Evolutionary conservation across 2,329 filamentous ascomycete genomes (phyloP), one percentile per base, ranked within the genome.

Genomic region (Xylaria sp.): DNA sequence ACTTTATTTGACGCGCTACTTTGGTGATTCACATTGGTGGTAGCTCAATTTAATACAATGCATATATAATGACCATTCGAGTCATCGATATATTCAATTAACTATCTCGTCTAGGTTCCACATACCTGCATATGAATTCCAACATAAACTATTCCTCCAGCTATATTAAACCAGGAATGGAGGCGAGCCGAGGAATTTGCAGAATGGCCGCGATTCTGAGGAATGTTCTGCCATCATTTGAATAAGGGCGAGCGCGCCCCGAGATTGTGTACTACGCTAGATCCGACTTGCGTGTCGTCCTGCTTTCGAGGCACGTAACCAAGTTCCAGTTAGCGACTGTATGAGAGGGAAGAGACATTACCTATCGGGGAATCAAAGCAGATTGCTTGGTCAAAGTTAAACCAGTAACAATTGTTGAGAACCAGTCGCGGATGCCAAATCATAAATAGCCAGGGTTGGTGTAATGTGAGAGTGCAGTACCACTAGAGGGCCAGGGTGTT

Each of bases 401-500:
- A 40, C 31, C 29, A 43, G 33, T 37, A 49, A 53, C 29, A 46
- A 13, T 21, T 15, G 25, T 41, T 35, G 49, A 51, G 40, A 11
- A 43, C 27, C 33, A 35, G 60, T 15, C 35, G 58, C 23, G 19
- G 40, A n/a, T 33, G 48, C 27, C 38, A 56, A 29, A 35, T 53
- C 44, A 53, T 56, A 9, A 37, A 55, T 43, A 19, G 37, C 11
- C 43, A 38, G 11, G 49, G 44, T 40, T 65, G 60, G 29, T 49
- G 51, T 60, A 56, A 38, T 54, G 46, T 55, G 57, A 35, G 37
- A 52, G 51, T 51, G 60, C 38, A 63, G 49, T 41, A 57, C 46
- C 63, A 56, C 60, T 63, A 55, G 33, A 58, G 44, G 57, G 58
- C 55, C 58, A 55, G 52, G 55, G 55, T 66, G 64, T 66, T 66